phyloP scores from a whole-genome alignment of 2,329 filamentous ascomycete genomes.

The Aspergillus glaucus region DNA sequence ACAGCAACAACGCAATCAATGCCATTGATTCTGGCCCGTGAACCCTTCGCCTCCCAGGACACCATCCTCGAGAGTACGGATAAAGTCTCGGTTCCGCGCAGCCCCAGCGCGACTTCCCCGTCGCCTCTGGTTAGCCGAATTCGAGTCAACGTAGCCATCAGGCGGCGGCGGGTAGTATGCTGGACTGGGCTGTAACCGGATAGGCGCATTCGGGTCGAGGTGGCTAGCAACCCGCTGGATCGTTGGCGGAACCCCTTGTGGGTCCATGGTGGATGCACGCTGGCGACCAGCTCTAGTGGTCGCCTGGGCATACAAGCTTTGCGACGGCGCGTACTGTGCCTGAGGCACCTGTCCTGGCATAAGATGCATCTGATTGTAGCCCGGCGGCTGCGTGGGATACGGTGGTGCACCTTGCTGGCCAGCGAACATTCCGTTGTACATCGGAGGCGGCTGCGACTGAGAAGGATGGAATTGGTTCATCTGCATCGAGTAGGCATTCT shows the following conservation, averaged over 20 bases:
- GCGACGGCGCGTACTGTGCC: constrained; percentile 63
- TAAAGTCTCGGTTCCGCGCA: constrained; percentile 71
- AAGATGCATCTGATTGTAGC: constrained; percentile 69
- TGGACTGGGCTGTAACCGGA: constrained; percentile 87
- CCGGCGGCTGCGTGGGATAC: constrained; percentile 66
- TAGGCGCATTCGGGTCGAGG: constrained; percentile 88
- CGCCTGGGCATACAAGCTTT: constrained; percentile 67
- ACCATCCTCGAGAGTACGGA: constrained; percentile 87
- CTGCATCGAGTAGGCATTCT: constrained; percentile 62
- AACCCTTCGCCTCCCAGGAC: constrained; percentile 83
- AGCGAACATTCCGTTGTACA: constrained; percentile 76
- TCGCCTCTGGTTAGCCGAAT: constrained; percentile 59
- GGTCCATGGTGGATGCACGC: constrained; percentile 92
- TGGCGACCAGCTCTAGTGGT: constrained; percentile 73
- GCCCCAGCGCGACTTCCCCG: constrained; percentile 64
- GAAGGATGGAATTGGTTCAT: constrained; percentile 50
- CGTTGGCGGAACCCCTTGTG: constrained; percentile 83
- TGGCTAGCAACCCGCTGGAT: constrained; percentile 95
- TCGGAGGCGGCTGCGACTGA: constrained; percentile 50
- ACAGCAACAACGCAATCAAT: constrained; percentile 35
- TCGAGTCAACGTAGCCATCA: constrained; percentile 68
- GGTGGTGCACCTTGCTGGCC: constrained; percentile 63
- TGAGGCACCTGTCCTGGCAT: constrained; percentile 59
- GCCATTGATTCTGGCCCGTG: constrained; percentile 70
- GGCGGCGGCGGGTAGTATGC: constrained; percentile 94